Evolutionary conservation across 1,284 basidiomycete genomes (phyloP).

Genomic region (Coniferiporia weirii): DNA sequence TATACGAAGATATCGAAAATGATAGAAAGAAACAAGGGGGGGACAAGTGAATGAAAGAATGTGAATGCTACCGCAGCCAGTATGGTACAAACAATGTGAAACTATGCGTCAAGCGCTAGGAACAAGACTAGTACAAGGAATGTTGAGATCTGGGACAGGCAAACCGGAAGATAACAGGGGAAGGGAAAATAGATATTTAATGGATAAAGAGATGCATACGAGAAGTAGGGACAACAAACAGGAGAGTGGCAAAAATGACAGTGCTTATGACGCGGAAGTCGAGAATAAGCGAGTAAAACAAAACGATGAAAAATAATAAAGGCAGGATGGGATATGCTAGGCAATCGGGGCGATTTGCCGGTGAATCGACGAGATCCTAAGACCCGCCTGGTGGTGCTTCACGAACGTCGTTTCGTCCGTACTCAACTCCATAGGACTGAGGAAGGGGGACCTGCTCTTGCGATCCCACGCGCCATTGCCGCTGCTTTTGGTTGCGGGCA

Average conservation of each 20-base stretch:
- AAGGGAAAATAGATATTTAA: conserved; percentile 2
- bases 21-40: neutral
- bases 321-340: conserved; percentile 14
- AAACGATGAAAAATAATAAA: conserved; percentile 18
- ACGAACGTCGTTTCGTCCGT: conserved; percentile 7
- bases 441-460: conserved; percentile 9
- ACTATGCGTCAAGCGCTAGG: neutral
- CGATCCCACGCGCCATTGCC: neutral
- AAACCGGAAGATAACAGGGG: neutral
- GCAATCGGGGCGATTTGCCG: conserved; percentile 16
- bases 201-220: neutral
- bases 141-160: neutral
- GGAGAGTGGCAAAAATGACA: neutral
- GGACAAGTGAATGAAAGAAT: neutral
- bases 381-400: conserved; percentile 17
- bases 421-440: conserved; percentile 13
- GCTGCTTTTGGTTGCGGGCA: neutral
- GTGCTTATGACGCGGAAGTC: neutral
- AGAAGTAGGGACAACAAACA: neutral
- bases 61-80: neutral
- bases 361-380: conserved; percentile 18
- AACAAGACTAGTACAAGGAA: neutral
- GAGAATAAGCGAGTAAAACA: neutral
- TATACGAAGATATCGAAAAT: neutral
- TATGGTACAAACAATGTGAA: conserved; percentile 1